Evolutionary conservation across 495 filamentous ascomycete species (phyloP).

Genomic region (Trichoderma virens): DNA sequence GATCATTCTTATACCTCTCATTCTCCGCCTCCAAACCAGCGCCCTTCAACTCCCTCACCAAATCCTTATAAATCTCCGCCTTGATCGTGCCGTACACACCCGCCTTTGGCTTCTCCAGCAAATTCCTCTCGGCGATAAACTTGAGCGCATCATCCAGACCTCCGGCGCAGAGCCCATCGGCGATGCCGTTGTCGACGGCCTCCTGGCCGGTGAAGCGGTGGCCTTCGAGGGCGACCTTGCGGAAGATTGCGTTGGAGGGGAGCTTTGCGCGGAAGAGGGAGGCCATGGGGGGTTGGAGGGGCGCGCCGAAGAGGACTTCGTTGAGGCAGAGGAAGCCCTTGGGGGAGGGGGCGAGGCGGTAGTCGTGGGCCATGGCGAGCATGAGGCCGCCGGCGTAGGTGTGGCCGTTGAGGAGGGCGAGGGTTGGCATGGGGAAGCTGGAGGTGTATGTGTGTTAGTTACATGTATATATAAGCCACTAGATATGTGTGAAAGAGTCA

Average conservation of each 20-base stretch:
- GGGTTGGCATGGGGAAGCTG: constrained; percentile 75
- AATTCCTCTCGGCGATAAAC: constrained; percentile 46
- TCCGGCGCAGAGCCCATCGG: constrained; percentile 57
- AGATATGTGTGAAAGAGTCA: background rate
- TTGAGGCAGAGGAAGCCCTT: constrained; percentile 69
- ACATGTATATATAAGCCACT: background rate
- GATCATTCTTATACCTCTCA: constrained; percentile 31
- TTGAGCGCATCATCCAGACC: constrained; percentile 45
- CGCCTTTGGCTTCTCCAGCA: constrained; percentile 51
- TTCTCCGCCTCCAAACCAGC: constrained; percentile 34
- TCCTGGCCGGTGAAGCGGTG: constrained; percentile 52
- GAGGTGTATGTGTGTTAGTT: background rate
- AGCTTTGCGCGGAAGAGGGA: constrained; percentile 66
- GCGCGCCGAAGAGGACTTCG: constrained; percentile 69
- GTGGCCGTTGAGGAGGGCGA: constrained; percentile 72
- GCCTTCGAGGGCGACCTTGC: constrained; percentile 60
- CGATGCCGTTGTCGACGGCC: constrained; percentile 55
- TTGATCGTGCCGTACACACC: constrained; percentile 63
- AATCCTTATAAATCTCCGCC: constrained; percentile 63
- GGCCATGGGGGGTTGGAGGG: constrained; percentile 63
- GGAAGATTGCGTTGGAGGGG: constrained; percentile 42
- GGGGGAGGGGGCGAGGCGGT: constrained; percentile 61
- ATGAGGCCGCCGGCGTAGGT: constrained; percentile 74
- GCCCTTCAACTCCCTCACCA: constrained; percentile 43
- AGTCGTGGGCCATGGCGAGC: constrained; percentile 79